Base-by-base conservation (phyloP, 2,329 filamentous ascomycete species). In the Laburnicola sp. region DNA sequence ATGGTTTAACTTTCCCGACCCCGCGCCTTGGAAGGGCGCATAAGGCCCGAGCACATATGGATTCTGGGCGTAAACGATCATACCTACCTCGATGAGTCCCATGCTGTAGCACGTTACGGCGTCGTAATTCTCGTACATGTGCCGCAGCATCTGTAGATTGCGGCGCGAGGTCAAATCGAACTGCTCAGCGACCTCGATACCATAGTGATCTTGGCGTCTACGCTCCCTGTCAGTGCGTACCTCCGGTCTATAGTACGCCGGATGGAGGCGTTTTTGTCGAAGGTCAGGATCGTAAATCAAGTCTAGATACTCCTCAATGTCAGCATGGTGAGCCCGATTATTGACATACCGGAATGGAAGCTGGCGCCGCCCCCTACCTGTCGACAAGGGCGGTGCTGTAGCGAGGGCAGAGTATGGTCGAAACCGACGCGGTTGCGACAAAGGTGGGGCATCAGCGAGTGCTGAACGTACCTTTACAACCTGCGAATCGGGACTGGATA, bases 11-110 rank as follows among this genome's bases (percentile, higher is more conserved):
- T 16, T 16, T 16, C 31, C 38, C 6, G 43, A 30, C 6, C 21
- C 28, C 1, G 23, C 9, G 3, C 45, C 40, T 31, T 27, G 2
- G 6, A 41, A 11, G 0, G 21, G 5, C 31, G 44, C 45, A n/a
- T 42, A 27, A 1, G 31, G 30, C 1, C 37, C 47, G 6, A 56
- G 26, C 2, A 49, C 16, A 36, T 50, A 56, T 2, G 53, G 35
- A 1, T 48, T 32, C 3, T 57, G 41, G 34, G 50, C 59, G 28
- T 57, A 61, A 9, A 59, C 43, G 28, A 57, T 55, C 16, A 37
- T 34, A 2, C 56, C 58, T n/a, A 27, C 28, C 10, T 48, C 26
- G 6, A 61, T 11, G 2, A 58, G n/a, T 9, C 30, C 44, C 10
- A 53, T 4, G 41, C 40, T 51, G 23, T 55, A 58, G 7, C 32